phyloP scores from a whole-genome alignment of 768 basidiomycete species.

The Termitomyces bulborhizus region DNA sequence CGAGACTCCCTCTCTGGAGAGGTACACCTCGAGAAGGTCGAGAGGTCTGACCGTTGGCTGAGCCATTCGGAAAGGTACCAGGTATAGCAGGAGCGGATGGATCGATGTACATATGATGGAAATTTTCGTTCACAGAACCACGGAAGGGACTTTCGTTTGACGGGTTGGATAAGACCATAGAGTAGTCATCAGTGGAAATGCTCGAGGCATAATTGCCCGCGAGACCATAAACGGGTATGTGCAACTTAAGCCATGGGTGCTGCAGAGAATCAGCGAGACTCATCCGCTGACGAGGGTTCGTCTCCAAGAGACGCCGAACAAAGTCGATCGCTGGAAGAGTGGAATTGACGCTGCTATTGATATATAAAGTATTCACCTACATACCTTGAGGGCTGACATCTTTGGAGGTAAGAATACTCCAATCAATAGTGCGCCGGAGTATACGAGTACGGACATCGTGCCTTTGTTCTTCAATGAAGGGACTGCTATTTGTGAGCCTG shows the following conservation, averaged over 20 bases:
- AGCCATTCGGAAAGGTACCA: slow-evolving; percentile 9
- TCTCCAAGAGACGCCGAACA: slow-evolving; percentile 56
- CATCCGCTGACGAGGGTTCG: slow-evolving; percentile 63
- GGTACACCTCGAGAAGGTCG: slow-evolving; percentile 26
- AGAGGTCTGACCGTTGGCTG: slow-evolving; percentile 10
- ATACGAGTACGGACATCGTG: slow-evolving; percentile 60
- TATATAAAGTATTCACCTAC: slow-evolving; percentile 7
- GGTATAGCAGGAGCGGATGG: slow-evolving; percentile 7
- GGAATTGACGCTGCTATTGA: not conserved
- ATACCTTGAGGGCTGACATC: slow-evolving; percentile 43
- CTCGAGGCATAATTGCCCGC: not conserved
- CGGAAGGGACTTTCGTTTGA: slow-evolving; percentile 9
- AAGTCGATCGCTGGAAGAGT: slow-evolving; percentile 53
- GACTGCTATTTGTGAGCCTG: slow-evolving; percentile 72
- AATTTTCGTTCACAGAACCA: slow-evolving; percentile 22
- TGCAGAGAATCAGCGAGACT: slow-evolving; percentile 58
- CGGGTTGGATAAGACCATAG: slow-evolving; percentile 16
- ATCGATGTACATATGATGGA: slow-evolving; percentile 26
- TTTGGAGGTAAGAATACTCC: slow-evolving; percentile 36
- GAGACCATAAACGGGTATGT: slow-evolving; percentile 22
- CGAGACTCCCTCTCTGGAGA: slow-evolving; percentile 43
- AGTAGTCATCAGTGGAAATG: slow-evolving; percentile 14
- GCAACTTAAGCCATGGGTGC: slow-evolving; percentile 69
- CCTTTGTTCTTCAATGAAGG: slow-evolving; percentile 76
- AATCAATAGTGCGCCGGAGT: slow-evolving; percentile 53